phyloP scores from a whole-genome alignment of 306 rosid genomes.

The Lathyrus sativus region DNA sequence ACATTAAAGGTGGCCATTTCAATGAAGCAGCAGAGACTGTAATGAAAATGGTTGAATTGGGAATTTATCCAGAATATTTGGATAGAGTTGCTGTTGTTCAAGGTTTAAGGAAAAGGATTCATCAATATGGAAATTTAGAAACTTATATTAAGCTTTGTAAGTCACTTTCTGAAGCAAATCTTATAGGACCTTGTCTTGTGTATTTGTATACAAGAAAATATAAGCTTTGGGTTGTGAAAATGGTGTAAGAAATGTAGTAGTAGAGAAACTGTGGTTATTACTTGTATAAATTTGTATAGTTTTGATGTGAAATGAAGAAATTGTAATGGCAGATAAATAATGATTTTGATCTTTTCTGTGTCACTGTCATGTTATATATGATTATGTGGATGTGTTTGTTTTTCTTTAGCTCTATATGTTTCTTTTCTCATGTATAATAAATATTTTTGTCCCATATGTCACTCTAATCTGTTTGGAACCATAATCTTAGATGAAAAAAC shows the following conservation, averaged over 20 bases:
- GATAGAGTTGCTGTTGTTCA: slow-evolving; percentile 85
- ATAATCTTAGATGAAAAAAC: too few relatives aligned
- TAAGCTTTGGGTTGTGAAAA: slow-evolving; percentile 85
- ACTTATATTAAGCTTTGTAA: slow-evolving; percentile 79
- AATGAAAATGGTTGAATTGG: slow-evolving; percentile 78
- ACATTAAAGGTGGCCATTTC: slow-evolving; percentile 88
- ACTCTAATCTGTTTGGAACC: too few relatives aligned
- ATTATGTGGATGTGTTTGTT: too few relatives aligned
- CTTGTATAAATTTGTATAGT: slow-evolving; percentile 56
- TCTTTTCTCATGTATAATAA: too few relatives aligned
- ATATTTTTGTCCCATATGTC: too few relatives aligned
- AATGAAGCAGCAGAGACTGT: slow-evolving; percentile 81
- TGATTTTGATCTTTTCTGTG: slow-evolving; percentile 5
- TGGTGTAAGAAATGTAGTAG: slow-evolving; percentile 49
- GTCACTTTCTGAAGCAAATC: slow-evolving; percentile 70
- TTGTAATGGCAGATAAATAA: slow-evolving; percentile 32
- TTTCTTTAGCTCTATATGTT: too few relatives aligned
- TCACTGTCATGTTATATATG: not conserved
- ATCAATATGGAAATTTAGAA: slow-evolving; percentile 58
- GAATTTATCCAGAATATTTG: slow-evolving; percentile 73
- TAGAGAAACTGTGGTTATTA: slow-evolving; percentile 36
- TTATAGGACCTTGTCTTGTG: slow-evolving; percentile 78
- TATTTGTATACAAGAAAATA: slow-evolving; percentile 77
- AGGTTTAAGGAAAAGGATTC: slow-evolving; percentile 73
- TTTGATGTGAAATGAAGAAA: slow-evolving; percentile 31